Evolutionary conservation across 2,329 filamentous ascomycete species (phyloP).

Genomic region (Neospermospora avenae): DNA sequence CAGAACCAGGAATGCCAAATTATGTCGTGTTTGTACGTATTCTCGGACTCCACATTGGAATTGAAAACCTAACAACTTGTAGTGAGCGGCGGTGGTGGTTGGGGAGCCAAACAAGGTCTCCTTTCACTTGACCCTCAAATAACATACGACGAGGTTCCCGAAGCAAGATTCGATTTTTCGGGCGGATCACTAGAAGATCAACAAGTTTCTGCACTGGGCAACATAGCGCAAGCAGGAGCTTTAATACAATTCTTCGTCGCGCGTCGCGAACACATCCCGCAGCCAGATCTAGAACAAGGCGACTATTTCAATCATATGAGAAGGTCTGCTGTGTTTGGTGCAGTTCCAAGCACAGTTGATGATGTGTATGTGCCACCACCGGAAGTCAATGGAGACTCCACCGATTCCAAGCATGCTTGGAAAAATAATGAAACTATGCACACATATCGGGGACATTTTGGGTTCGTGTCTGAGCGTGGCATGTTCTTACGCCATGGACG

Average conservation of each 20-base stretch:
- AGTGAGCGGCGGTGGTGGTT: constrained; percentile 80
- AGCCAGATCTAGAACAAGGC: background rate
- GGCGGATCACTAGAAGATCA: constrained; percentile 31
- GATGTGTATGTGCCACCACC: constrained; percentile 19
- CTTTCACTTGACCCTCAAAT: constrained; percentile 73
- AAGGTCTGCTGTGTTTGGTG: constrained; percentile 29
- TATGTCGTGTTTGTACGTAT: constrained; percentile 33
- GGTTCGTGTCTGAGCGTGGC: constrained; percentile 59
- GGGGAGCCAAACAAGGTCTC: constrained; percentile 76
- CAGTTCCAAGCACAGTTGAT: constrained; percentile 32
- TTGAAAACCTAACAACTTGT: constrained; percentile 27
- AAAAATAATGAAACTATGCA: background rate
- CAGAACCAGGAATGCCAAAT: background rate
- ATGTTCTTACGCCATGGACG: constrained; percentile 43
- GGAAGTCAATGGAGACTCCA: background rate
- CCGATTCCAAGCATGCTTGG: constrained; percentile 6
- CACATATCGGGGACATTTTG: constrained; percentile 47
- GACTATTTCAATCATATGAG: background rate
- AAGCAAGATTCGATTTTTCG: constrained; percentile 51
- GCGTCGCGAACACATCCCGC: background rate
- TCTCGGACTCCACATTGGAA: background rate
- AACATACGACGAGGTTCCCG: constrained; percentile 46
- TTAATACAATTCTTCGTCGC: constrained; percentile 63
- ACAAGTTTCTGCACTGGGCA: constrained; percentile 41
- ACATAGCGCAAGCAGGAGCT: constrained; percentile 61